Base-by-base conservation (phyloP, 2,329 filamentous ascomycete genomes). In the Epichloe festucae region DNA sequence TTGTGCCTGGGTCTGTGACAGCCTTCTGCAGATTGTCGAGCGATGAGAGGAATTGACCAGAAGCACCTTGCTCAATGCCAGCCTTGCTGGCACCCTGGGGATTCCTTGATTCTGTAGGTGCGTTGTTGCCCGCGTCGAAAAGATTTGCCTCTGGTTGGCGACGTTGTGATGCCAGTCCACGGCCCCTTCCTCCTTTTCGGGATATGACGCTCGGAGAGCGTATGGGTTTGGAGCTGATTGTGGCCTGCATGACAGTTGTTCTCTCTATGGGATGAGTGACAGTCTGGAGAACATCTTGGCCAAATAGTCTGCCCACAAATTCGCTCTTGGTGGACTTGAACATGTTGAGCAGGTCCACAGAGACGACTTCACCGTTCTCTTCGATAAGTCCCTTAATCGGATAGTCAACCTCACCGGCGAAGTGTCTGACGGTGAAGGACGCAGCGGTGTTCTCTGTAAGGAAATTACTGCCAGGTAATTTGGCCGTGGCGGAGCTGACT, bases 371-470 rank as follows among this genome's bases (percentile, higher is more conserved):
- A 50, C 90, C 89, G 58, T 98, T 98, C 69, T 95, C 90, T 67
- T 98, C 93, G 3, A 97, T 78, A 21, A 98, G 73, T 5, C 88
- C 88, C 59, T 85, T 84, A 54, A 94, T 79, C 2, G 88, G 84
- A 63, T 98, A 98, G 55, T 98, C 93, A 5, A 98, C 88, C 65
- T 97, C 93, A 48, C 93, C 93, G 40, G 91, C 91, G 67, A 94
- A 98, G 67, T 98, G 93, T 67, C 87, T 89, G 52, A 98, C 83
- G 0, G 89, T 90, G 70, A 98, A 98, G 10, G 79, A 79, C 5
- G 89, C 85, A 0, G 86, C 76, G 0, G 80, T 77, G 67, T 94
- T 94, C 55, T 88, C 84, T 0, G 90, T 91, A 48, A 84, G 73
- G 67, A 95, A 95, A 66, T 95, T 95, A 71, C 87, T 93, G 49